Conservation (phyloP, 768 basidiomycete species). For the Leccinum longicurvipes region DNA sequence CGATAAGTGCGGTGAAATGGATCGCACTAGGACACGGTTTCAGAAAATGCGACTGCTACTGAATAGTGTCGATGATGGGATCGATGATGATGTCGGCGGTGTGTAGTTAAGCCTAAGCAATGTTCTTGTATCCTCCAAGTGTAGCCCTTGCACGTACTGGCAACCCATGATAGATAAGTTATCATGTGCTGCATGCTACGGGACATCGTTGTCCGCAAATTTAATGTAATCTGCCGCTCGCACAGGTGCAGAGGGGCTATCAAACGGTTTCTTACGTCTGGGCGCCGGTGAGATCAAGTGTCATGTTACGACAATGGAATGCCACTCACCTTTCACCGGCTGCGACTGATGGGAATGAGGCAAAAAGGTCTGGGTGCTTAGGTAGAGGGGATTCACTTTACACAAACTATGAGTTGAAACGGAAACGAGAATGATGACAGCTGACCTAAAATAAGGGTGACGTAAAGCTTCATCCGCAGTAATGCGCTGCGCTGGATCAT, state of each 20-base stretch:
- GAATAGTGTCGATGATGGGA: constrained; percentile 23
- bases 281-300: constrained; percentile 11
- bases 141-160: not conserved
- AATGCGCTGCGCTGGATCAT: constrained; percentile 85
- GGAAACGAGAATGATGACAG: not conserved
- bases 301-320: not conserved
- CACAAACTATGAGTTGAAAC: not conserved
- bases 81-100: constrained; percentile 6
- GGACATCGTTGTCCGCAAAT: constrained; percentile 59
- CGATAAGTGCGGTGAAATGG: constrained; percentile 69
- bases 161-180: constrained; percentile 1
- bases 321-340: constrained; percentile 85
- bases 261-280: constrained; percentile 74
- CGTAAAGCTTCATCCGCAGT: constrained; percentile 85
- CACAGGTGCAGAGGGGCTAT: constrained; percentile 78
- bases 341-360: constrained; percentile 92
- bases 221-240: constrained; percentile 67
- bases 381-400: constrained; percentile 88
- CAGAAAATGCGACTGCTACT: constrained; percentile 58
- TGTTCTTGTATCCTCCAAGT: not conserved
- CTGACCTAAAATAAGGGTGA: constrained; percentile 88
- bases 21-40: constrained; percentile 60
- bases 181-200: constrained; percentile 13
- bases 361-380: constrained; percentile 94
- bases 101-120: constrained; percentile 3